Evolutionary conservation across 78 protist species (phyloP), one percentile per base, ranked within the genome.

Genomic region (Speleostelium caveatum): DNA sequence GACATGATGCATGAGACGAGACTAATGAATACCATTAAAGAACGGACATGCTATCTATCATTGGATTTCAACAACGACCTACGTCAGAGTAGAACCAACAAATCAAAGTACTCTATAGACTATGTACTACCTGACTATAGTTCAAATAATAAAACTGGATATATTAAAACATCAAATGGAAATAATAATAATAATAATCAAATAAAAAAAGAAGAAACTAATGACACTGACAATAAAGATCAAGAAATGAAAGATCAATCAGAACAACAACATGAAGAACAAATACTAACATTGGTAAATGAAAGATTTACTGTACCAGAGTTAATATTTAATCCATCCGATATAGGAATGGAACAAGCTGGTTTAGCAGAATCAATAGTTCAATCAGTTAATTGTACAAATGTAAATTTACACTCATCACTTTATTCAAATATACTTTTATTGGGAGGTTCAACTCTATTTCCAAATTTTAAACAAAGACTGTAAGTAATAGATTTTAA

Each of bases 1-100:
- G 88, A 95, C 65, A 68, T 95, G 95, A 95, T 95, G 97, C 95
- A 95, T 26, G 96, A 95, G 67, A 94, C 95, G 8, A 75, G 75
- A 72, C 30, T 95, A 22, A 30, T 95, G 35, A 95, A 95, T 41
- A 62, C 63, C 8, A 92, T 95, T 22, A 95, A 95, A 77, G 97
- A 95, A 49, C 32, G 67, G 33, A 8, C 59, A 33, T 95, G 97
- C 65, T 94, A 63, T 33, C 51, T 95, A 12, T 86, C 96, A 30
- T 21, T 8, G 65, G 96, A 94, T 61, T 73, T 95, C 26, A n/a
- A 32, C 0, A 6, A 1, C 8, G 96, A 94, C 24, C 8, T 94
- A 22, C 5, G 10, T 30, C 19, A 39, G 12, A 39, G 55, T 2
- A 61, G 66, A 41, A 21, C 55, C 19, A 28, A 49, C n/a, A 16